phyloP scores from a whole-genome alignment of 108 stramenopile genomes.

The Stephanodiscus minutulus region DNA sequence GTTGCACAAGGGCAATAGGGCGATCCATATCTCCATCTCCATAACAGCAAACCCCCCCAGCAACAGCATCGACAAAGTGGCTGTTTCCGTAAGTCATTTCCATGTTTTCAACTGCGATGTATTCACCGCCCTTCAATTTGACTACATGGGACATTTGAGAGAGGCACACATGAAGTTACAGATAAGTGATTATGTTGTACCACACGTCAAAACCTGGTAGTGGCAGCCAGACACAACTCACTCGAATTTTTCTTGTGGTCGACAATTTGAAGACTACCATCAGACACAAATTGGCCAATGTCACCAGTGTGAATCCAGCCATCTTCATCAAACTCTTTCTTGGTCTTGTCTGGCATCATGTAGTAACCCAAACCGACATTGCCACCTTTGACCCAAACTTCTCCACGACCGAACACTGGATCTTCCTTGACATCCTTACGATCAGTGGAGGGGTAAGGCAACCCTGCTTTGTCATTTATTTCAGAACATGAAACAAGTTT shows the following conservation, averaged over 20 bases:
- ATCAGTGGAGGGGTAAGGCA: slow-evolving; percentile 68
- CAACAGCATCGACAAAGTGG: slow-evolving; percentile 72
- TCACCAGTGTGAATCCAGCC: slow-evolving; percentile 90
- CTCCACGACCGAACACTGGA: slow-evolving; percentile 73
- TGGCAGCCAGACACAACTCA: neutral
- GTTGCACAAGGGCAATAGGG: slow-evolving; percentile 79
- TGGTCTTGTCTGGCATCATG: slow-evolving; percentile 82
- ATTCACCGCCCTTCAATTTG: slow-evolving; percentile 94
- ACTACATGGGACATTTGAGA: slow-evolving; percentile 13
- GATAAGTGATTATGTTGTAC: neutral
- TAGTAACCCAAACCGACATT: slow-evolving; percentile 82
- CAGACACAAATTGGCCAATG: slow-evolving; percentile 85
- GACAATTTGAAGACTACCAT: slow-evolving; percentile 85
- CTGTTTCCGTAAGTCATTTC: slow-evolving; percentile 79
- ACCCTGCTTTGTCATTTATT: slow-evolving; percentile 79
- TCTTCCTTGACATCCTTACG: slow-evolving; percentile 76
- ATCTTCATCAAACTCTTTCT: slow-evolving; percentile 76
- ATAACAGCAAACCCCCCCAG: slow-evolving; percentile 84
- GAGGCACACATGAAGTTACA: neutral
- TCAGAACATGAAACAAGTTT: slow-evolving; percentile 81
- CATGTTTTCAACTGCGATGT: slow-evolving; percentile 88
- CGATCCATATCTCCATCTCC: slow-evolving; percentile 92
- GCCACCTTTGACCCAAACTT: slow-evolving; percentile 71
- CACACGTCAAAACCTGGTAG: neutral
- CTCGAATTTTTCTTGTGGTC: slow-evolving; percentile 93